Conservation (phyloP, 2,329 filamentous ascomycete species). For the Diaporthe vexans region DNA sequence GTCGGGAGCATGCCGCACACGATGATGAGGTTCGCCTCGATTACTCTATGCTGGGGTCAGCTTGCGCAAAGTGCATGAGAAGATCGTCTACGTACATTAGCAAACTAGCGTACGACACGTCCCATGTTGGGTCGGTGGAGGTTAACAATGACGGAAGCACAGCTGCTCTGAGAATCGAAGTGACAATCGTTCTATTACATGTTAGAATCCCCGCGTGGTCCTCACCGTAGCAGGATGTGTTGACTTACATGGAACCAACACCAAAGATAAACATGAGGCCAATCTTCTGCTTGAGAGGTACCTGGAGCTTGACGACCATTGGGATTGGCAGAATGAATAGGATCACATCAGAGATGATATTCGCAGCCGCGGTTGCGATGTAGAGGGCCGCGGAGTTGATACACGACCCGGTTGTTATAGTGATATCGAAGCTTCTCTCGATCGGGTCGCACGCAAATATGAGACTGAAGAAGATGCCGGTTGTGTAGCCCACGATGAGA, state of each 20-base stretch:
- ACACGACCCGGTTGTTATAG: slow-evolving; percentile 53
- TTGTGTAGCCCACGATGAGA: slow-evolving; percentile 50
- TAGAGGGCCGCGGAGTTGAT: slow-evolving; percentile 62
- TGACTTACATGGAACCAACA: slow-evolving; percentile 33
- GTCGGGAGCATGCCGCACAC: slow-evolving; percentile 58
- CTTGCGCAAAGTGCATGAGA: not conserved
- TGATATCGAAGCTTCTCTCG: slow-evolving; percentile 50
- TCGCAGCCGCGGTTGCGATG: slow-evolving; percentile 61
- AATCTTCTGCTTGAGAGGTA: slow-evolving; percentile 62
- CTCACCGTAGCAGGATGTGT: rapidly evolving
- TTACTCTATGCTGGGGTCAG: slow-evolving; percentile 49
- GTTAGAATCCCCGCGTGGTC: slow-evolving; percentile 43
- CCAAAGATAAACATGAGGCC: slow-evolving; percentile 59
- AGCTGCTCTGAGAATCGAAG: slow-evolving; percentile 49
- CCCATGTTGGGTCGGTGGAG: slow-evolving; percentile 49
- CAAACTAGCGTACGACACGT: slow-evolving; percentile 46
- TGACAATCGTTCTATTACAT: slow-evolving; percentile 54
- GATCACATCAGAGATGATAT: slow-evolving; percentile 62
- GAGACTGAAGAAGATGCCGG: slow-evolving; percentile 52
- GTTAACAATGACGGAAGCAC: slow-evolving; percentile 48
- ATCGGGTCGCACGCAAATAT: slow-evolving; percentile 56
- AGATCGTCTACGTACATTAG: slow-evolving; percentile 28
- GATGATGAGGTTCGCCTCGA: slow-evolving; percentile 57
- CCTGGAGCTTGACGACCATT: slow-evolving; percentile 59
- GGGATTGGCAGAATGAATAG: slow-evolving; percentile 62